Evolutionary conservation across 2,329 filamentous ascomycete genomes (phyloP).

Genomic region (Corinectria fuckeliana): DNA sequence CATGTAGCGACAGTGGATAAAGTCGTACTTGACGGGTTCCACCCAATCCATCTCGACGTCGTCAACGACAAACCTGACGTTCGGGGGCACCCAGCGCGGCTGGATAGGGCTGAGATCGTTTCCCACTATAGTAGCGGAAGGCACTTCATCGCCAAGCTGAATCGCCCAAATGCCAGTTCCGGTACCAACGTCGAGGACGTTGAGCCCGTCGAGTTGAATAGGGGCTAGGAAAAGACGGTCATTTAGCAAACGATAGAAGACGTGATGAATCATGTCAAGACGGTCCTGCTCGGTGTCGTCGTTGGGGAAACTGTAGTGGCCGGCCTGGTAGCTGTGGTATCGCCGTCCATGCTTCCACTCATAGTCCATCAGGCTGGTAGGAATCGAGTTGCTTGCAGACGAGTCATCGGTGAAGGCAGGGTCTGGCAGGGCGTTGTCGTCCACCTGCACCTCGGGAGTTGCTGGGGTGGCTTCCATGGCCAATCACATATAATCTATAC

Average conservation of each 20-base stretch:
- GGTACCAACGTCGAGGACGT: slow-evolving; percentile 52
- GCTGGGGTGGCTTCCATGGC: neutral
- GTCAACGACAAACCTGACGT: slow-evolving; percentile 64
- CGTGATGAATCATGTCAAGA: slow-evolving; percentile 48
- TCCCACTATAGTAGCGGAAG: slow-evolving; percentile 45
- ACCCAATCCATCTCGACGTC: slow-evolving; percentile 64
- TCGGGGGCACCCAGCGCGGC: slow-evolving; percentile 59
- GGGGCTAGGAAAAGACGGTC: slow-evolving; percentile 46
- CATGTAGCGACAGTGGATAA: slow-evolving; percentile 46
- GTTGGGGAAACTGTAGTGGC: slow-evolving; percentile 47
- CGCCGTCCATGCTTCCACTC: slow-evolving; percentile 46
- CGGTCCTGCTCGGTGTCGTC: slow-evolving; percentile 48
- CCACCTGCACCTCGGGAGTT: neutral
- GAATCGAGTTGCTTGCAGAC: neutral
- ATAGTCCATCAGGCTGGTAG: neutral
- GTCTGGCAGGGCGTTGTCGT: neutral
- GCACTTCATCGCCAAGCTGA: slow-evolving; percentile 47
- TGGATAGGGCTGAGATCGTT: slow-evolving; percentile 53
- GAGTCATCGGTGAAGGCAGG: neutral
- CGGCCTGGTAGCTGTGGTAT: slow-evolving; percentile 49
- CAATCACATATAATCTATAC: neutral
- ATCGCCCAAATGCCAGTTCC: slow-evolving; percentile 58
- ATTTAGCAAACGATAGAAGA: slow-evolving; percentile 42
- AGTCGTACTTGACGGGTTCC: slow-evolving; percentile 38
- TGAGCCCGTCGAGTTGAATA: slow-evolving; percentile 46